Evolutionary conservation across 805 yeast genomes (phyloP).

Genomic region (Crinitomyces ghanaensis): DNA sequence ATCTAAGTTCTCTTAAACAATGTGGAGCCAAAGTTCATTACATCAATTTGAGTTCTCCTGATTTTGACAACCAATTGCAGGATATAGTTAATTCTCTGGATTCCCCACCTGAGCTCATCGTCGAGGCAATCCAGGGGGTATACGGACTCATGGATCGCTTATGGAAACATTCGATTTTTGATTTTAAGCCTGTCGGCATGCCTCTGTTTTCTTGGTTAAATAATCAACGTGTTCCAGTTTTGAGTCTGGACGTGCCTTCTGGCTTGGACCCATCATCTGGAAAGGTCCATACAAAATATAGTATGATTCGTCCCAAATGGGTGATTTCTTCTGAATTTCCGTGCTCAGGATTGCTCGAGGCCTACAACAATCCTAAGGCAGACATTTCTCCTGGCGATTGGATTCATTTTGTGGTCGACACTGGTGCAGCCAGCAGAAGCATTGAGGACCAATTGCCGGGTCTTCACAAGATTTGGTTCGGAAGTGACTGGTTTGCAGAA

Average conservation of each 20-base stretch:
- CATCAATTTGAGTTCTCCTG: no score
- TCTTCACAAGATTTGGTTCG: conserved; percentile 37
- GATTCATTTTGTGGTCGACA: conserved; percentile 52
- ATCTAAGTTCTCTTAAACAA: conserved; percentile 40
- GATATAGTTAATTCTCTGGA: conserved; percentile 35
- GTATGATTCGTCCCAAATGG: conserved; percentile 37
- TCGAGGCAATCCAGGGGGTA: conserved; percentile 80
- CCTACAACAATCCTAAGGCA: conserved; percentile 50
- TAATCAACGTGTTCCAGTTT: conserved; percentile 30
- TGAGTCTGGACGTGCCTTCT: conserved; percentile 72
- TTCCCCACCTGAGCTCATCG: conserved; percentile 64
- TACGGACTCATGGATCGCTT: conserved; percentile 58
- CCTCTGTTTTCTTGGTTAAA: conserved; percentile 60
- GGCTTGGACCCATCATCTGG: conserved; percentile 84
- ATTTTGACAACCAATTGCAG: conserved; percentile 19
- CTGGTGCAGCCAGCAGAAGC: conserved; percentile 45
- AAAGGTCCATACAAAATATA: conserved; percentile 13
- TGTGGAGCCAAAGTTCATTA: conserved; percentile 67
- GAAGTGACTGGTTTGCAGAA: conserved; percentile 17
- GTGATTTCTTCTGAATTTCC: conserved; percentile 68
- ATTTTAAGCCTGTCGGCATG: conserved; percentile 14
- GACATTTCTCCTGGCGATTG: conserved; percentile 37
- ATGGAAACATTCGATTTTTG: conserved; percentile 28
- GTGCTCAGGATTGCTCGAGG: conserved; percentile 46
- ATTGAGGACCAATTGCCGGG: conserved; percentile 31